A percentile compares a stretch with the other conserved stretches of the same genome.
Conservation (phyloP, 805 yeast species). For the Nadsonia fulvescens region DNA sequence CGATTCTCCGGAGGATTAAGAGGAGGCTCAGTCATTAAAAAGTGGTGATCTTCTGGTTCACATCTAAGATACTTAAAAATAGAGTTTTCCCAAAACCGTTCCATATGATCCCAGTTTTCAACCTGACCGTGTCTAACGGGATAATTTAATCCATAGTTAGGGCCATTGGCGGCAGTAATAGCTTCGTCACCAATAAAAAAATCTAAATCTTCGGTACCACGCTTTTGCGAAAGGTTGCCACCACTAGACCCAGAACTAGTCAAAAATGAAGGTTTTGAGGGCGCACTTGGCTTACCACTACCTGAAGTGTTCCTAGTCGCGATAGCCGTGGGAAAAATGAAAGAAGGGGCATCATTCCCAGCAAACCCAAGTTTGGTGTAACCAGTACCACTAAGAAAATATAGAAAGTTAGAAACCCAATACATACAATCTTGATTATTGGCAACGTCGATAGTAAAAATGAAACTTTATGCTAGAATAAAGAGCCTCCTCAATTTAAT, state of each 20-base stretch:
- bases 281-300: conserved; percentile 16
- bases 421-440: no score
- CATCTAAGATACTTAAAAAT: conserved; percentile 91
- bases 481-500: no score
- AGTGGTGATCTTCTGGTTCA: conserved; percentile 97
- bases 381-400: conserved; percentile 93
- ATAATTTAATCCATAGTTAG: conserved; percentile 65
- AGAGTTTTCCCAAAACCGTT: conserved; percentile 94
- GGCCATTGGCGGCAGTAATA: conserved; percentile 73
- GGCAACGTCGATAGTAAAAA: no score
- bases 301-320: conserved; percentile 33
- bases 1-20: conserved; percentile 98
- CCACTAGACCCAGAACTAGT: conserved; percentile 25
- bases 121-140: conserved; percentile 97
- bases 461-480: no score
- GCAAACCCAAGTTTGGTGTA: conserved; percentile 95
- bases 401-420: no score
- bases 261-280: no score
- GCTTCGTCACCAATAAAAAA: conserved; percentile 96
- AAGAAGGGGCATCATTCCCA: conserved; percentile 95
- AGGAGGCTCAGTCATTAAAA: conserved; percentile 93
- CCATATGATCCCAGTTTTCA: conserved; percentile 99
- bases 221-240: conserved; percentile 38
- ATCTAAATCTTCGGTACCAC: conserved; percentile 88
- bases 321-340: conserved; percentile 93